Evolutionary conservation across 2,329 filamentous ascomycete genomes (phyloP), one percentile per base, ranked within the genome.

Genomic region (Sarocladium brachiariae): DNA sequence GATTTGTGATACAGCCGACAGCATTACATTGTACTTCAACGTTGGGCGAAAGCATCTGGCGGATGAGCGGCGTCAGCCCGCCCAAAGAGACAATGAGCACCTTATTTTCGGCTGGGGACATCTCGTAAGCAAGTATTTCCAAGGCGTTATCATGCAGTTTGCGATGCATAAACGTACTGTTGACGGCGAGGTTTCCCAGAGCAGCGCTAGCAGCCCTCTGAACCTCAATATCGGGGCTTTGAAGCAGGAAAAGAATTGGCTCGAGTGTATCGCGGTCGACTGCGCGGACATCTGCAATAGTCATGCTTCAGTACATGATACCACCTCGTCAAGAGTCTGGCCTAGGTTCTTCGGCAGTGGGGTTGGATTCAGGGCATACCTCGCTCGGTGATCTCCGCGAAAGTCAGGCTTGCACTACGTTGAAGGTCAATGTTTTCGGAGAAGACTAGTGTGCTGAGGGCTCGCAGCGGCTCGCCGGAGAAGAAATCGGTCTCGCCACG

Each of bases 11-110:
- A 73, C 93, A 99, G 49, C 93, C 93, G 54, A 99, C 93, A 38
- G 93, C 93, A 68, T 99, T 99, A 76, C 93, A 99, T 70, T 99
- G 93, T 23, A 99, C 93, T 67, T 99, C 93, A 59, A 99, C 93
- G 61, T 99, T 99, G 43, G 86, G 81, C 51, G 92, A 97, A 72
- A 95, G 89, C 93, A 99, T 99, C 71, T 99, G 93, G 57, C 89
- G 86, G 70, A 97, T 99, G 53, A 99, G 78, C 50, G 93, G 92
- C 50, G 84, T 84, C 54, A 99, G 79, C 23, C 93, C 93, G 52
- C 91, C 91, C 14, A 99, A 82, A 57, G 89, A 82, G 54, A 99
- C 93, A 61, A 99, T 99, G 57, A 92, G 77, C 55, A 97, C 90
- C 70, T 99, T 99, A 77, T 99, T 99, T 67, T 96, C 91, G 59